Percentiles rank a stretch among this genome's conserved stretches.
Evolutionary conservation across 352 stramenopile genomes (phyloP).

Genomic region (Pythium biforme): DNA sequence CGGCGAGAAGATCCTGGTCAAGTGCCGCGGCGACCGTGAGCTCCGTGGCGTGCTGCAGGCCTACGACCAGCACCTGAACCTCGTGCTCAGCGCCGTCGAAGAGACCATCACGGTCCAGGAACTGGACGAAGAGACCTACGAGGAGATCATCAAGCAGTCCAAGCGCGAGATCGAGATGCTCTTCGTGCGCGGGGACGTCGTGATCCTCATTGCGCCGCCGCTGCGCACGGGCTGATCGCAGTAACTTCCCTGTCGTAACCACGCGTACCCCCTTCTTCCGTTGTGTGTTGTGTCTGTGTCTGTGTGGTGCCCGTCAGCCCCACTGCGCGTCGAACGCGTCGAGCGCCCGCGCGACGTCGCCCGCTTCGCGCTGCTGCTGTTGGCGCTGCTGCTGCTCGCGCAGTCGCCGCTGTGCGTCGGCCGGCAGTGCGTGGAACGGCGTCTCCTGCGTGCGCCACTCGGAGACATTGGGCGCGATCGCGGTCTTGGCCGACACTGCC

Average conservation of each 20-base stretch:
- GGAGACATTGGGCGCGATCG: slow-evolving; percentile 36
- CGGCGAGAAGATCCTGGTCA: slow-evolving; percentile 98
- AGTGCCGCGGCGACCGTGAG: slow-evolving; percentile 97
- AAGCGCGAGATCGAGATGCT: slow-evolving; percentile 98
- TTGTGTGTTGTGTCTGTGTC: not conserved
- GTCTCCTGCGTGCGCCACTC: slow-evolving; percentile 41
- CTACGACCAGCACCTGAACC: slow-evolving; percentile 99
- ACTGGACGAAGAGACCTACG: slow-evolving; percentile 97
- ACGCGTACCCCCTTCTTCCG: not conserved
- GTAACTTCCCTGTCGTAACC: too few relatives aligned
- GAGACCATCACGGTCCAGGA: slow-evolving; percentile 97
- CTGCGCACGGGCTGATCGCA: slow-evolving; percentile 85
- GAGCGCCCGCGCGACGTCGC: slow-evolving; percentile 38
- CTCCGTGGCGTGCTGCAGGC: slow-evolving; percentile 96
- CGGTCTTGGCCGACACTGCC: slow-evolving; percentile 25
- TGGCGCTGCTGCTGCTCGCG: not conserved
- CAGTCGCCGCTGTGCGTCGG: not conserved
- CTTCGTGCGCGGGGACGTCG: slow-evolving; percentile 98
- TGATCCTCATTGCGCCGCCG: slow-evolving; percentile 97
- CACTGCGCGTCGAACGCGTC: slow-evolving; percentile 12
- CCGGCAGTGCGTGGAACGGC: slow-evolving; percentile 8
- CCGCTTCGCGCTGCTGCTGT: slow-evolving; percentile 21
- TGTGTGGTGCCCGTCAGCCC: not conserved
- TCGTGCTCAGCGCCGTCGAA: slow-evolving; percentile 98
- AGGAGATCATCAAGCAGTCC: slow-evolving; percentile 96